Evolutionary conservation across 2,329 filamentous ascomycete species (phyloP).

Genomic region (Calonectria fujianensis): DNA sequence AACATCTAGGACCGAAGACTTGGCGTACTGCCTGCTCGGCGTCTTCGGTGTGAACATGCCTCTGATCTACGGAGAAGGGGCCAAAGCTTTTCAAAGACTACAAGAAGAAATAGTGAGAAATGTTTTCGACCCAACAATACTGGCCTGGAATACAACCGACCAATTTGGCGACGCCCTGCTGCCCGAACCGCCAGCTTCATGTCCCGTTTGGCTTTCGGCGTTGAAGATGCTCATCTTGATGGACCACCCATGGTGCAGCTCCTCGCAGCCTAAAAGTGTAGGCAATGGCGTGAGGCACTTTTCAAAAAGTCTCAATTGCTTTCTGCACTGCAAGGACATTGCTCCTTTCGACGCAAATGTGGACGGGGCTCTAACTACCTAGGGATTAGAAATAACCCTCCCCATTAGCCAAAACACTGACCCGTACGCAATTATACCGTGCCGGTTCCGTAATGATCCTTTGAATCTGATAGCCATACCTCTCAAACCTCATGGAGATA

Average conservation of each 20-base stretch:
- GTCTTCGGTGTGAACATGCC: conserved; percentile 28
- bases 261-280: neutral
- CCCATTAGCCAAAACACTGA: neutral
- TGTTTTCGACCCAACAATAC: neutral
- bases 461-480: neutral
- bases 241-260: neutral
- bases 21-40: conserved; percentile 18
- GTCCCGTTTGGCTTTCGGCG: neutral
- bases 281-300: neutral
- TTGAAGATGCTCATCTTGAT: neutral
- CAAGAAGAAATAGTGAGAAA: conserved; percentile 9
- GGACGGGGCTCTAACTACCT: neutral
- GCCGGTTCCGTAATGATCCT: neutral
- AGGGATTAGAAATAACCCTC: conserved; percentile 8
- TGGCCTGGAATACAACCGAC: neutral
- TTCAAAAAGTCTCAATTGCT: neutral
- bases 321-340: neutral
- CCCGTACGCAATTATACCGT: neutral
- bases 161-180: neutral
- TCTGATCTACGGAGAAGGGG: conserved; percentile 10
- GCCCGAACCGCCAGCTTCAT: neutral
- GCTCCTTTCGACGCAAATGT: neutral
- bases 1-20: neutral
- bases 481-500: neutral
- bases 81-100: neutral